Evolutionary conservation across 1,284 basidiomycete genomes (phyloP).

Genomic region (Thecaphora frezii): DNA sequence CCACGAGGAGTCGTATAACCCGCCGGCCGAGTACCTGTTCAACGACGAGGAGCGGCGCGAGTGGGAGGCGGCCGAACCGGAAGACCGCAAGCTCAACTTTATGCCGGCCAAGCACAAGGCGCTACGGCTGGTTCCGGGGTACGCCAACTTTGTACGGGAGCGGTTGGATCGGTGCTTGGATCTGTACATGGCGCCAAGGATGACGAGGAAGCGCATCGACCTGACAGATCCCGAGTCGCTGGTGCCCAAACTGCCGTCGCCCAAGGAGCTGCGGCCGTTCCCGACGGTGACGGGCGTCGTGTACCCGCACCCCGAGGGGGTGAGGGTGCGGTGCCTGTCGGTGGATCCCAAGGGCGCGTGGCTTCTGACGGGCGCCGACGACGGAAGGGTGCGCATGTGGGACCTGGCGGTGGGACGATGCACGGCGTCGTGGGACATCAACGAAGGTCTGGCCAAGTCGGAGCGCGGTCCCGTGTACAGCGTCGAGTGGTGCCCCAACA

Average conservation of each 20-base stretch:
- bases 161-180: slow-evolving; percentile 93
- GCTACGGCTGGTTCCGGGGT: slow-evolving; percentile 87
- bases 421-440: slow-evolving; percentile 82
- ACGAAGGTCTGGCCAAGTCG: slow-evolving; percentile 32
- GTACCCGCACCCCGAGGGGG: slow-evolving; percentile 69
- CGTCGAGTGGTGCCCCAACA: slow-evolving; percentile 90
- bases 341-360: slow-evolving; percentile 87
- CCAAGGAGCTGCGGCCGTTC: slow-evolving; percentile 89
- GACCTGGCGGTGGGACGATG: slow-evolving; percentile 90
- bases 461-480: slow-evolving; percentile 68
- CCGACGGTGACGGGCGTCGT: slow-evolving; percentile 79
- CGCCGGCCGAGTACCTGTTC: slow-evolving; percentile 95
- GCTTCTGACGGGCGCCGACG: slow-evolving; percentile 89
- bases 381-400: slow-evolving; percentile 85
- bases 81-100: slow-evolving; percentile 88
- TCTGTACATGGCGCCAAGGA: slow-evolving; percentile 91
- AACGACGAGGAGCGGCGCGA: slow-evolving; percentile 78
- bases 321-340: slow-evolving; percentile 74
- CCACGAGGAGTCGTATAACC: slow-evolving; percentile 95
- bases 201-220: slow-evolving; percentile 61
- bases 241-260: slow-evolving; percentile 93
- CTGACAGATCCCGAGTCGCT: slow-evolving; percentile 72
- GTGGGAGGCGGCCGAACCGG: slow-evolving; percentile 82
- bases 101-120: slow-evolving; percentile 83
- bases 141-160: slow-evolving; percentile 88